These are phyloP conservation scores for Byssochlamys sp. DNA, from an alignment of 2,329 filamentous ascomycete species.

Conservation along the genomic window DNA sequence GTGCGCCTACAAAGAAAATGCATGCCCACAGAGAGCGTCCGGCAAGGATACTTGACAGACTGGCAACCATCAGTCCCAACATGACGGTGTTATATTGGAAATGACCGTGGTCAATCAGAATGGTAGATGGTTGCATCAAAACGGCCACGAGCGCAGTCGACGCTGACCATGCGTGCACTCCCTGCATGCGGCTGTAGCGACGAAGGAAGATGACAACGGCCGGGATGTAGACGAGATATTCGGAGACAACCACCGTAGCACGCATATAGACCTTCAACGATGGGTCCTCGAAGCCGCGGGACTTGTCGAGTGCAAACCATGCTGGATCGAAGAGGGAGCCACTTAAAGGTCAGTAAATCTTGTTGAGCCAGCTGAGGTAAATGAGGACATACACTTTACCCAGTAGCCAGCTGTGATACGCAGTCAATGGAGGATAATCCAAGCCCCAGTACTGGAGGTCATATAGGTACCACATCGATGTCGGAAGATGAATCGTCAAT, in stretches of 20 bases:
- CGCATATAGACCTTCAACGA: slow-evolving; percentile 91
- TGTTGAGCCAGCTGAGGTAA: slow-evolving; percentile 1
- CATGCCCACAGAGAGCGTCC: slow-evolving; percentile 79
- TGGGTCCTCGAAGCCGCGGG: slow-evolving; percentile 69
- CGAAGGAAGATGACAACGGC: slow-evolving; percentile 77
- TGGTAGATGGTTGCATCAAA: slow-evolving; percentile 79
- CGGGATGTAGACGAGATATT: slow-evolving; percentile 82
- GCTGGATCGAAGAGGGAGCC: slow-evolving; percentile 66
- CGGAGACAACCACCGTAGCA: slow-evolving; percentile 77
- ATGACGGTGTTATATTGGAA: slow-evolving; percentile 99
- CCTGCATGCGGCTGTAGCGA: slow-evolving; percentile 64
- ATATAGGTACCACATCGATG: slow-evolving; percentile 96
- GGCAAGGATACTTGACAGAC: slow-evolving; percentile 78
- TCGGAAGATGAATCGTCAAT: slow-evolving; percentile 74
- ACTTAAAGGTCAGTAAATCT: slow-evolving; percentile 28
- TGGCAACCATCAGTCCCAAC: slow-evolving; percentile 80
- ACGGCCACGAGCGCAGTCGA: slow-evolving; percentile 81
- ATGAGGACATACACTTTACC: slow-evolving; percentile 60
- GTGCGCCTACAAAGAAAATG: slow-evolving; percentile 81
- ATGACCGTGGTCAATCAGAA: slow-evolving; percentile 87
- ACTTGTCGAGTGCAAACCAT: slow-evolving; percentile 81
- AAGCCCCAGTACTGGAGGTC: slow-evolving; percentile 95
- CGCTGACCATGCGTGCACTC: slow-evolving; percentile 70
- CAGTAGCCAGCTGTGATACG: slow-evolving; percentile 94
- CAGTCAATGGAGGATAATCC: slow-evolving; percentile 93